A percentile compares a stretch with the other conserved stretches of the same genome.
Evolutionary conservation across 2,329 filamentous ascomycete species (phyloP).

Genomic region (Colletotrichum magnum): DNA sequence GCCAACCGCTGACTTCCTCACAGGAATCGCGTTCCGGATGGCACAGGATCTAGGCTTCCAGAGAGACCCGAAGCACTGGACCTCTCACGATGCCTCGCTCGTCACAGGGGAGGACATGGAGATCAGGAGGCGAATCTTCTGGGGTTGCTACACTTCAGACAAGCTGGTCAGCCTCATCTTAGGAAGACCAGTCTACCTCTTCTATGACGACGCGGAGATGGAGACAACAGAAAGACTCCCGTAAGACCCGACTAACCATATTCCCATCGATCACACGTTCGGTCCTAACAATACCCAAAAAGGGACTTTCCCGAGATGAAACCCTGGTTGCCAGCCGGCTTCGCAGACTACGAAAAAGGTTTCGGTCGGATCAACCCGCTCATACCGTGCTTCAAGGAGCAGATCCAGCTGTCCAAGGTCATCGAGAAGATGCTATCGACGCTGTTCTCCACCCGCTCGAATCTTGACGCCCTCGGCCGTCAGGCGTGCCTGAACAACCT

Average conservation of each 20-base stretch:
- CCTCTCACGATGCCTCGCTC: constrained; percentile 41
- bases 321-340: constrained; percentile 45
- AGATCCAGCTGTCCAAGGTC: constrained; percentile 42
- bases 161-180: constrained; percentile 44
- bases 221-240: constrained; percentile 24
- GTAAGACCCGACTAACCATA: not conserved
- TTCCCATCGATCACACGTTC: too few relatives aligned
- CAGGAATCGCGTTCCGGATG: constrained; percentile 49
- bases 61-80: constrained; percentile 45
- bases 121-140: constrained; percentile 48
- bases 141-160: constrained; percentile 49
- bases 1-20: not conserved
- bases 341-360: constrained; percentile 29
- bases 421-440: constrained; percentile 43
- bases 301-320: constrained; percentile 44
- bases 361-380: constrained; percentile 15
- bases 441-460: constrained; percentile 29
- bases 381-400: constrained; percentile 42
- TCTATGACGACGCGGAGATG: constrained; percentile 37
- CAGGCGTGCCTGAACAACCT: constrained; percentile 36
- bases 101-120: constrained; percentile 44
- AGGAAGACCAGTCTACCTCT: constrained; percentile 39
- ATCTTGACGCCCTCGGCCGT: constrained; percentile 11
- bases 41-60: constrained; percentile 49
- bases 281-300: not conserved